These are phyloP conservation scores for Oropetium thomaeum DNA, from an alignment of 176 grass and related monocot species.

Conservation along the genomic window DNA sequence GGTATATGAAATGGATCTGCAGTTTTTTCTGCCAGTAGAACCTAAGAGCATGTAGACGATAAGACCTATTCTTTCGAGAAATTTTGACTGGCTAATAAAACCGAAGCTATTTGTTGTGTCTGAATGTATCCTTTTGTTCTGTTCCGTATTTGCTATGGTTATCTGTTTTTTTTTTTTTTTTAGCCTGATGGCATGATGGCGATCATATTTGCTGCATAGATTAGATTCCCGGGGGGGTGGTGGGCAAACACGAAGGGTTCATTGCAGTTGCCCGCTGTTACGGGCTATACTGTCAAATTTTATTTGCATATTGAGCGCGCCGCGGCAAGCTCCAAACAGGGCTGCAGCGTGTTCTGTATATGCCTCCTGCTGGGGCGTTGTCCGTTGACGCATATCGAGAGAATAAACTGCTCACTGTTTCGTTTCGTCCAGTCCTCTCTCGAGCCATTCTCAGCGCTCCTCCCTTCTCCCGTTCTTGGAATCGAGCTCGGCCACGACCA, in stretches of 20 bases:
- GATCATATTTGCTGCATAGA: neutral
- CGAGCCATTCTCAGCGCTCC: no score
- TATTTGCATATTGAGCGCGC: neutral
- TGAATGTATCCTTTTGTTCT: neutral
- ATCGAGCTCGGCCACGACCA: no score
- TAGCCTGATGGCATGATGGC: neutral
- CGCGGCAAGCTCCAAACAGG: no score
- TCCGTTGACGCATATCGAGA: no score
- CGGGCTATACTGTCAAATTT: neutral
- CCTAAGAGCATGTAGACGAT: conserved; percentile 45
- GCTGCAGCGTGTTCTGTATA: no score
- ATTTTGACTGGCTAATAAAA: conserved; percentile 61
- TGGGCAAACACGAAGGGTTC: no score
- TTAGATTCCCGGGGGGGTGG: no score
- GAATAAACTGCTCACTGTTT: no score
- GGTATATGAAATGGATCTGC: conserved; percentile 51
- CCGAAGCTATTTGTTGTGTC: conserved; percentile 26
- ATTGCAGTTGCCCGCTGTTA: neutral
- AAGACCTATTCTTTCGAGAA: conserved; percentile 44
- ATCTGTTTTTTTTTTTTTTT: no score
- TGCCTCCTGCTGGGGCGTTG: no score
- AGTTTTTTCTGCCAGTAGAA: conserved; percentile 47
- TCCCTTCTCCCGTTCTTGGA: no score
- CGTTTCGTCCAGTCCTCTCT: no score
- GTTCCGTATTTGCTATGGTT: neutral